These are phyloP conservation scores for Adansonia grandidieri DNA, from an alignment of 441 rosid genomes.

Conservation along the genomic window DNA sequence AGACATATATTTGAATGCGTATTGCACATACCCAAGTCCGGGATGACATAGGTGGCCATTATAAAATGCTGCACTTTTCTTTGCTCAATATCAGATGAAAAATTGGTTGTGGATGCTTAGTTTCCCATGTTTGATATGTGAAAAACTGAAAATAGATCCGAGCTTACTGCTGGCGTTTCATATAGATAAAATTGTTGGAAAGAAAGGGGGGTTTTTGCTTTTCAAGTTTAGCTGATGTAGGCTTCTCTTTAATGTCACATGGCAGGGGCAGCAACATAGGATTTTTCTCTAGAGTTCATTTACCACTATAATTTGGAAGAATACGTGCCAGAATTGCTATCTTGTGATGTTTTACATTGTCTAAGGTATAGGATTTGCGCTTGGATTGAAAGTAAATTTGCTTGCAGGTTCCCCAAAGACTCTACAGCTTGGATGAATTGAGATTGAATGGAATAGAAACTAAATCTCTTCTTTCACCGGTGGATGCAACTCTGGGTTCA, in stretches of 20 bases:
- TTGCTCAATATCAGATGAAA: not conserved
- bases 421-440: conserved; percentile 80
- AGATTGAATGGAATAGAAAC: conserved; percentile 81
- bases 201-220: not conserved
- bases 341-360: not conserved
- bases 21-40: too few relatives aligned
- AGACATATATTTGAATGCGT: too few relatives aligned
- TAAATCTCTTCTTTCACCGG: conserved; percentile 73
- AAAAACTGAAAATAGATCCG: not conserved
- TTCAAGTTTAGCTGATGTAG: not conserved
- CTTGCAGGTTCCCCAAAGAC: conserved; percentile 77
- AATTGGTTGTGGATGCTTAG: not conserved
- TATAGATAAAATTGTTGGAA: not conserved
- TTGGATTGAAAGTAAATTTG: conserved; percentile 4
- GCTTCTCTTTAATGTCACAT: not conserved
- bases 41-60: not conserved
- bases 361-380: not conserved
- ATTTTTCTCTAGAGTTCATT: too few relatives aligned
- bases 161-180: not conserved
- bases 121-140: not conserved
- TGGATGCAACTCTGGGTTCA: conserved; percentile 75
- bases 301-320: too few relatives aligned
- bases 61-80: not conserved
- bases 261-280: not conserved
- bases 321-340: not conserved